Evolutionary conservation across 2,329 filamentous ascomycete species (phyloP).

Genomic region (Pseudofabraea citricarpa): DNA sequence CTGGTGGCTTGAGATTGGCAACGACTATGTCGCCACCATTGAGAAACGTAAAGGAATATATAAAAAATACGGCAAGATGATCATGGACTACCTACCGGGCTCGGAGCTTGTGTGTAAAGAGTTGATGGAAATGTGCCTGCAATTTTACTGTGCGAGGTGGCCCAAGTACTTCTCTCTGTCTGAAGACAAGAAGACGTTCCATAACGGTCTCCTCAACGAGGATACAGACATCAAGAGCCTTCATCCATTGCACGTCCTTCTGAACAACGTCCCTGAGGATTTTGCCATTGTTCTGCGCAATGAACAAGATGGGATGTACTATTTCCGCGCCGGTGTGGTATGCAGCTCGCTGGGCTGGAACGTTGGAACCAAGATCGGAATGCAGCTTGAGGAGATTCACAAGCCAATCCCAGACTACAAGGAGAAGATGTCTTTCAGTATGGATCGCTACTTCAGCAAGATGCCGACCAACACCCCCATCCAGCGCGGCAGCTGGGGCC

Average conservation of each 20-base stretch:
- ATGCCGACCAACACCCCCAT: conserved; percentile 71
- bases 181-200: conserved; percentile 48
- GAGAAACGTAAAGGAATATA: conserved; percentile 63
- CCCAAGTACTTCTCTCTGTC: conserved; percentile 67
- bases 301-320: conserved; percentile 65
- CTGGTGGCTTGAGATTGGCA: conserved; percentile 88
- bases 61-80: conserved; percentile 53
- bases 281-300: conserved; percentile 74
- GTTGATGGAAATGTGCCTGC: conserved; percentile 79
- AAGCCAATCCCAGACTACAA: conserved; percentile 74
- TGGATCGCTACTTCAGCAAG: conserved; percentile 80
- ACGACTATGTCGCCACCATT: conserved; percentile 63
- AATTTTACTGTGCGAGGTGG: conserved; percentile 75
- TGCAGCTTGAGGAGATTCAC: conserved; percentile 68
- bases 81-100: conserved; percentile 67
- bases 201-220: conserved; percentile 64
- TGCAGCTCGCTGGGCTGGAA: conserved; percentile 82
- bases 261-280: conserved; percentile 80
- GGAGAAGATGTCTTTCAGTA: conserved; percentile 81
- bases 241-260: conserved; percentile 63
- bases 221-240: conserved; percentile 54
- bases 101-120: conserved; percentile 79
- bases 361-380: conserved; percentile 66
- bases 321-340: conserved; percentile 69
- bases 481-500: conserved; percentile 78